Evolutionary conservation across 805 yeast genomes (phyloP), one percentile per base, ranked within the genome.

Genomic region (Saccharomycopsis sp.): DNA sequence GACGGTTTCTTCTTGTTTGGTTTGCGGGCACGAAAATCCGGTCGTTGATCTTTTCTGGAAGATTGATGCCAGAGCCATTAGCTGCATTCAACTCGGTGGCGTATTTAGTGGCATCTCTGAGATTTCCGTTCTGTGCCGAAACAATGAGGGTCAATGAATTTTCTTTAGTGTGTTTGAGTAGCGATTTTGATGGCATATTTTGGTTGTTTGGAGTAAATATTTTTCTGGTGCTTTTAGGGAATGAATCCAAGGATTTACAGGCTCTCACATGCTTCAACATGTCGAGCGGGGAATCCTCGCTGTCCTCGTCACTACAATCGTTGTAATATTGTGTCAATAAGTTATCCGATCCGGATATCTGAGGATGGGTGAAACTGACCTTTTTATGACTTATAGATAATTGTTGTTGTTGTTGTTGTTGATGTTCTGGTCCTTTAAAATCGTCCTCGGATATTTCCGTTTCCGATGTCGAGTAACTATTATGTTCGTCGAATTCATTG

Each of bases 71-170:
- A 61, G 78, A 80, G 59, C 86, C 76, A 64, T 83, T 84, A 42
- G 79, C 75, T 0, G 88, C 77, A 66, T 85, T 85, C 58, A 85
- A 73, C 67, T 84, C 88, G 0, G 89, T 85, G 1, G 87, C 90
- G 69, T 80, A 84, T 63, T 77, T 79, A 2, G 89, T 84, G 8
- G 89, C 88, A 65, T 85, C 89, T 62, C 77, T 78, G 15, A 82
- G 65, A 58, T 73, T 73, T 0, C 88, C 87, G 44, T 84, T 82
- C 66, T 83, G 79, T 3, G 87, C 77, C 63, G 84, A 85, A 34
- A 85, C 87, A 52, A 84, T 70, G 64, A 78, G 75, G 53, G 82
- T 82, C 35, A 74, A n/a, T 9, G 14, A 9, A 22, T 53, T 35
- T 20, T 20, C 15, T 2, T 47, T 47, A 3, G 22, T 42, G 14